Evolutionary conservation across 2,329 filamentous ascomycete species (phyloP), one percentile per base, ranked within the genome.

Genomic region (Penicillium olsonii): DNA sequence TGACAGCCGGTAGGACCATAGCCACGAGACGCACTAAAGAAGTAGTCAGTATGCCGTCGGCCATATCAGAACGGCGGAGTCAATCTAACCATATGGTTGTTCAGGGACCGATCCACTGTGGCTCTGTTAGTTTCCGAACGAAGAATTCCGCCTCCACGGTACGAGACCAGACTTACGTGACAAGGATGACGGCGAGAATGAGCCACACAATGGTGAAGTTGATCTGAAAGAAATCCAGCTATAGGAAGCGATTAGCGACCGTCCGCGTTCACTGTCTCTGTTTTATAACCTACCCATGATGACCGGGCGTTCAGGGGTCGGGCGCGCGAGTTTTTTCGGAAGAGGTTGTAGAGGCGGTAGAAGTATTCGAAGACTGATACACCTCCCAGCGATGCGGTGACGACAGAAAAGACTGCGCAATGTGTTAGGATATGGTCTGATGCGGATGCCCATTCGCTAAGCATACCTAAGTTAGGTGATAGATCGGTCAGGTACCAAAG

Each of bases 401-500:
- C 71, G 40, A 75, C 73, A 4, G 70, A 71, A 42, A 75, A 75
- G 18, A 75, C 70, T 73, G 52, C n/a, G 9, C 8, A 17, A 35
- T 3, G 14, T 2, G 41, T 61, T 24, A 61, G 50, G 15, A 50
- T 37, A 15, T 22, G 29, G 26, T 18, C 19, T 19, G 38, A 35
- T 19, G 27, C 37, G 11, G 22, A 26, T 14, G 41, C 41, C 24
- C 40, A 33, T 8, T 3, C 15, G n/a, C 14, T 27, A 29, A 34
- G 63, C 69, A 56, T 66, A 74, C 69, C 66, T 54, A 71, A 29
- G 37, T 75, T 72, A 50, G 70, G 68, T 34, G 69, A 70, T 26
- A 84, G 62, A 53, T 73, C 68, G 9, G 80, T 79, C 54, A 73
- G 75, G 55, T 84, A 84, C 79, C 80, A 84, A 31, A 85, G 70